A percentile compares a stretch with the other conserved stretches of the same genome.
Evolutionary conservation across 164 flowering plant species (phyloP).

Genomic region (Berberis thunbergii): DNA sequence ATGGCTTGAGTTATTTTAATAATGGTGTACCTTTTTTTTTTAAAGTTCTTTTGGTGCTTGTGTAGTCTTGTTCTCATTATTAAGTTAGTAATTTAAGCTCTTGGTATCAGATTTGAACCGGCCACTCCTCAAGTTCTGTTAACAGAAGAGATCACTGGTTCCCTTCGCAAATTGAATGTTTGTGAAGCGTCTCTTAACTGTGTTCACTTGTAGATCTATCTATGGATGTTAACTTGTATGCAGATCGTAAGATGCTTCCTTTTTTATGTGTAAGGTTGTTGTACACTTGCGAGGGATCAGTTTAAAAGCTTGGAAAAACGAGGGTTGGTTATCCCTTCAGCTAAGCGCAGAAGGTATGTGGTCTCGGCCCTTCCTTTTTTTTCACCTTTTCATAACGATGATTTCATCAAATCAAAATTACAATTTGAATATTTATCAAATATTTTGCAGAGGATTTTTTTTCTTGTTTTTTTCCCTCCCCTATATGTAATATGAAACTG

Average conservation of each 20-base stretch:
- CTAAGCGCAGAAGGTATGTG: slow-evolving; percentile 41
- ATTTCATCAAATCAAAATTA: too few species aligned
- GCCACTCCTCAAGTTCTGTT: slow-evolving; percentile 81
- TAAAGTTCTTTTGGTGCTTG: neutral
- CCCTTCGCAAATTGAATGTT: slow-evolving; percentile 88
- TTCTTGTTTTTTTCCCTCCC: too few species aligned
- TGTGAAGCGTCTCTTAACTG: neutral
- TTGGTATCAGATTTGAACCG: slow-evolving; percentile 66
- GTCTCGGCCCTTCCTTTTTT: neutral
- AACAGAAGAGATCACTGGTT: slow-evolving; percentile 87
- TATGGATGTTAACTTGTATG: neutral
- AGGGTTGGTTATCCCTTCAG: slow-evolving; percentile 63
- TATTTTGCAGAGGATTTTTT: too few species aligned
- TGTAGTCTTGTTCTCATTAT: neutral
- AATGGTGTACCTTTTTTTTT: neutral
- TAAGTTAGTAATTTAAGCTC: neutral
- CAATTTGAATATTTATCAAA: too few species aligned
- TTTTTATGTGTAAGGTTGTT: slow-evolving; percentile 55
- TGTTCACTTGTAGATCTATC: neutral
- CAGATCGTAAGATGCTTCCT: neutral
- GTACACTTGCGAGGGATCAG: slow-evolving; percentile 84
- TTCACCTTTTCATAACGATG: too few species aligned
- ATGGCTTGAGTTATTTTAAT: too few species aligned
- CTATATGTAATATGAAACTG: too few species aligned
- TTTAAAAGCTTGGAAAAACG: slow-evolving; percentile 90